Evolutionary conservation across 2,329 filamentous ascomycete genomes (phyloP), one percentile per base, ranked within the genome.

Genomic region (Colletotrichum magnum): DNA sequence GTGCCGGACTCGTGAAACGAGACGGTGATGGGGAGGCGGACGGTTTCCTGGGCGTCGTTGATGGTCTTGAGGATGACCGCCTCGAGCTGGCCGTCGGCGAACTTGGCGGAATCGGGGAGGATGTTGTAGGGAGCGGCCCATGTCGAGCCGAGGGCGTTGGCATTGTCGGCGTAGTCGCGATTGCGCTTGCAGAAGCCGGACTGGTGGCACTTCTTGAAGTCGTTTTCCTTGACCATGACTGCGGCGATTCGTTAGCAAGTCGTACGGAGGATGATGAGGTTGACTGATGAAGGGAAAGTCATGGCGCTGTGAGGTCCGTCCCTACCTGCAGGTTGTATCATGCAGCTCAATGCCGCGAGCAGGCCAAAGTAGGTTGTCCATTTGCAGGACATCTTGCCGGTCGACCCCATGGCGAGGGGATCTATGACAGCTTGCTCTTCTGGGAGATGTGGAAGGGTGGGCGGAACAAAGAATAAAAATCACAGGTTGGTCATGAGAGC

Each of bases 171-270:
- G 78, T 93, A 95, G 47, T 89, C 93, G 79, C 96, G 91, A 83
- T 98, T 98, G 73, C 96, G 93, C 79, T 94, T 96, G 84, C 96
- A 99, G 85, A 99, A 99, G 76, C 96, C 96, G 5, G 95, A 96
- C 79, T 99, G 95, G 74, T 93, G 85, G 84, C 96, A 99, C 75
- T 93, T 97, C 79, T 98, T 99, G 87, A 98, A 99, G 80, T 97
- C 95, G 76, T 97, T 91, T 78, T 97, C 93, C 84, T 99, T 99
- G 60, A 99, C 96, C 75, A 89, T 87, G 73, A 89, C 94, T 97
- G 74, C 36, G 68, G 65, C 18, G 66, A 41, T 18, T 10, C 24
- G 53, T 68, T 32, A 68, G 53, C 41, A 51, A 36, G 39, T n/a
- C n/a, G 5, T 32, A 21, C 9, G 28, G 39, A 21, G 6, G 24